Conservation (phyloP, 495 filamentous ascomycete genomes). For the Penicillium parvum region DNA sequence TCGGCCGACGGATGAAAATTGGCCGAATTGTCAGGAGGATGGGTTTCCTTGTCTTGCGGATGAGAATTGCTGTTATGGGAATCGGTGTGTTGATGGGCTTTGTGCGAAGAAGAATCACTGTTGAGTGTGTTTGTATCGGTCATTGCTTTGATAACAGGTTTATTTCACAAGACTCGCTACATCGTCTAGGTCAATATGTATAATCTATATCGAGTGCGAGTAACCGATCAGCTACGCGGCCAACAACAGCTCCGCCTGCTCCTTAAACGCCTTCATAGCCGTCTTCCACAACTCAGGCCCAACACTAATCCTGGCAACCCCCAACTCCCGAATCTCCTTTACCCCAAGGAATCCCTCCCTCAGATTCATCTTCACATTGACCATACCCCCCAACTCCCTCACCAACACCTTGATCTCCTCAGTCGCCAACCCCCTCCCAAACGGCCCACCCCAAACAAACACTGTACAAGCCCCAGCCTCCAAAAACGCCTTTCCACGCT, state of each 20-base stretch:
- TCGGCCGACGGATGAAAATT: slow-evolving; percentile 20
- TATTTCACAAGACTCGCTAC: too few species aligned
- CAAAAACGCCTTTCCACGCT: slow-evolving; percentile 41
- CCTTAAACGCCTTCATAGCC: slow-evolving; percentile 27
- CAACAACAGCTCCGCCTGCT: slow-evolving; percentile 24
- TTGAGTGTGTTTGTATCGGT: too few species aligned
- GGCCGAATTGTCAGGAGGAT: slow-evolving; percentile 24
- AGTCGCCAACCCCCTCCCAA: slow-evolving; percentile 23
- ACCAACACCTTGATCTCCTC: slow-evolving; percentile 37
- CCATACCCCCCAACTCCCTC: slow-evolving; percentile 23
- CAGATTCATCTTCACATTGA: slow-evolving; percentile 39
- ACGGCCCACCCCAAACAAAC: slow-evolving; percentile 45
- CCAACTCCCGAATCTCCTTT: slow-evolving; percentile 34
- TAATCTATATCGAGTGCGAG: too few species aligned
- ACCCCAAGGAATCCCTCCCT: slow-evolving; percentile 25
- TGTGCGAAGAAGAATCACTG: slow-evolving; percentile 3
- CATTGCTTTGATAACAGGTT: too few species aligned
- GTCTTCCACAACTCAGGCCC: slow-evolving; percentile 27
- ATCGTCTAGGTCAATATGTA: too few species aligned
- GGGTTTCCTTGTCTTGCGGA: slow-evolving; percentile 15
- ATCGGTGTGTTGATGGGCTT: slow-evolving; percentile 19
- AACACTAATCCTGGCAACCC: slow-evolving; percentile 45
- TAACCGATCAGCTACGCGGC: background rate
- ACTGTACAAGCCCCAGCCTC: slow-evolving; percentile 43
- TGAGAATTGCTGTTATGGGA: slow-evolving; percentile 24